Evolutionary conservation across 106 monocot genomes (phyloP).

Genomic region (Dendrobium catenatum): DNA sequence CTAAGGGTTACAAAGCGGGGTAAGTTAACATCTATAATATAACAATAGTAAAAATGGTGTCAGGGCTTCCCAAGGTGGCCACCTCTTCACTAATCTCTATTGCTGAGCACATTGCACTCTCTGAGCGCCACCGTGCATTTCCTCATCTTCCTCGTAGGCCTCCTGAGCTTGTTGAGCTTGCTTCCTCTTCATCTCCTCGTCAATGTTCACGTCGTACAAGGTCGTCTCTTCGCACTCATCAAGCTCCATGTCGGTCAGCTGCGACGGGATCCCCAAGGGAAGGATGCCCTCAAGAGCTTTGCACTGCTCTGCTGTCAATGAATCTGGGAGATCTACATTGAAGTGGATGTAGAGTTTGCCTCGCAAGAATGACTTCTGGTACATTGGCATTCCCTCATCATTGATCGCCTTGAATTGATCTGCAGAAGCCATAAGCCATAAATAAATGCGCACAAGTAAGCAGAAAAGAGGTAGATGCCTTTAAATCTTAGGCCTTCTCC

Average conservation of each 20-base stretch:
- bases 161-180: conserved; percentile 46
- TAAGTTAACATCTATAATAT: too few relatives aligned
- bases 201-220: conserved; percentile 56
- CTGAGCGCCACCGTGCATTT: conserved; percentile 43
- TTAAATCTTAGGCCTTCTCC: too few relatives aligned
- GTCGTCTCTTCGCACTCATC: conserved; percentile 72
- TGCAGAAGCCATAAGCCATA: conserved; percentile 2
- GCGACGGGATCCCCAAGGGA: conserved; percentile 26
- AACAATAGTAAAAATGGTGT: too few relatives aligned
- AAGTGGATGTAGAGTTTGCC: conserved; percentile 58
- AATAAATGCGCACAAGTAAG: background rate
- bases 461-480: too few relatives aligned
- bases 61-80: too few relatives aligned
- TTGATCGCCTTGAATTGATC: conserved; percentile 29
- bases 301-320: conserved; percentile 37
- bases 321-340: conserved; percentile 59
- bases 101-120: conserved; percentile 76
- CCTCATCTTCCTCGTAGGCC: conserved; percentile 67
- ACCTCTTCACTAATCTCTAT: background rate
- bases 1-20: too few relatives aligned
- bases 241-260: conserved; percentile 57
- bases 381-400: conserved; percentile 25
- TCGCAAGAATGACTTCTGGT: conserved; percentile 22
- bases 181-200: conserved; percentile 71
- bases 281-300: conserved; percentile 39